These are phyloP conservation scores for Gynochthodes officinalis DNA, from an alignment of 257 asterid genomes.

Conservation along the genomic window DNA sequence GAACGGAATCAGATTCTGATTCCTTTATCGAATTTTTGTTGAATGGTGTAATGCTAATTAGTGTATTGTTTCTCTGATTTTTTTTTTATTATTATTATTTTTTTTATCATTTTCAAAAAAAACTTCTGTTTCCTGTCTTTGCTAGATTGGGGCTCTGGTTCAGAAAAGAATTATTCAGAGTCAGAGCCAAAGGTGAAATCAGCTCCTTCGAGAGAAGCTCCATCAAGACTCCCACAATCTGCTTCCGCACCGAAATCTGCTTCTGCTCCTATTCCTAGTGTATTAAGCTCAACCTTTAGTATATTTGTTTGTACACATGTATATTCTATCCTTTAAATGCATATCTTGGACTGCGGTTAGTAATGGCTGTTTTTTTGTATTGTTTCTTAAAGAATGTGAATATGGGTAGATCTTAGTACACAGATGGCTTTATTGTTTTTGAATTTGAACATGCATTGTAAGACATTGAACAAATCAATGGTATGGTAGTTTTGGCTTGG, in stretches of 20 bases:
- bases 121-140: conserved; percentile 9
- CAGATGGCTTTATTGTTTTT: background rate
- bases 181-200: conserved; percentile 60
- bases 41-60: background rate
- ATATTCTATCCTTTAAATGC: background rate
- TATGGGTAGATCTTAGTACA: background rate
- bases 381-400: background rate
- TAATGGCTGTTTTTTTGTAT: background rate
- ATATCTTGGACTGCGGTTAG: background rate
- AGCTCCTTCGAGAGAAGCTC: conserved; percentile 57
- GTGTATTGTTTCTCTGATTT: background rate
- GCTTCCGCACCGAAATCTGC: conserved; percentile 51
- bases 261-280: conserved; percentile 65
- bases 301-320: background rate
- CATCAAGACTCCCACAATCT: conserved; percentile 60
- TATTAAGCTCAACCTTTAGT: conserved; percentile 34
- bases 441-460: background rate
- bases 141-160: conserved; percentile 73
- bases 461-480: background rate
- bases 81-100: background rate
- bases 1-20: conserved; percentile 32
- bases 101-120: too few relatives aligned
- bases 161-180: conserved; percentile 61
- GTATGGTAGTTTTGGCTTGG: background rate
- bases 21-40: background rate